Conservation (phyloP, 148 eudicot genomes). For the Simmondsia chinensis region DNA sequence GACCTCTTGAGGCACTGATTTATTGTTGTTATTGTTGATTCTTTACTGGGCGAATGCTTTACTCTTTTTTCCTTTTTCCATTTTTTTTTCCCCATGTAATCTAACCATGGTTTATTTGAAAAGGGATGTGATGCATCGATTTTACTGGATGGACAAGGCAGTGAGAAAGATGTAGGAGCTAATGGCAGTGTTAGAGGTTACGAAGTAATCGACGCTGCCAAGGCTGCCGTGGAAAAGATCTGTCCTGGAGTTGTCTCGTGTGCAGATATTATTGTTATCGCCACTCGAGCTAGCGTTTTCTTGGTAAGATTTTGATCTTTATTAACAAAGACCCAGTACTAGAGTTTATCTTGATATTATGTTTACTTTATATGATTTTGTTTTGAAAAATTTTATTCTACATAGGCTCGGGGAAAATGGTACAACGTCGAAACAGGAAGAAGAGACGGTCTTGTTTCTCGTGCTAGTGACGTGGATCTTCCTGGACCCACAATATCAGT, state of each 20-base stretch:
- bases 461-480: not conserved
- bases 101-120: too few relatives aligned
- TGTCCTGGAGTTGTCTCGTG: constrained; percentile 27
- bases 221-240: constrained; percentile 13
- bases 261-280: constrained; percentile 25
- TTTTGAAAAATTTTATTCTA: too few relatives aligned
- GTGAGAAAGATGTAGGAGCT: constrained; percentile 20
- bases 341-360: too few relatives aligned
- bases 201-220: constrained; percentile 20
- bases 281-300: constrained; percentile 21
- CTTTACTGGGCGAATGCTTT: too few relatives aligned
- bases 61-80: too few relatives aligned
- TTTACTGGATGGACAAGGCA: constrained; percentile 20
- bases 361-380: too few relatives aligned
- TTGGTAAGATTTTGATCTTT: constrained; percentile 9
- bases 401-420: constrained; percentile 24
- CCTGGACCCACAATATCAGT: not conserved
- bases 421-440: constrained; percentile 30
- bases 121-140: constrained; percentile 47
- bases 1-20: too few relatives aligned
- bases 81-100: too few relatives aligned
- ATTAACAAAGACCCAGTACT: too few relatives aligned
- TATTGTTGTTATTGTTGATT: too few relatives aligned
- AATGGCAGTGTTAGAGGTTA: constrained; percentile 22
- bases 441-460: constrained; percentile 18